phyloP scores from a whole-genome alignment of 768 basidiomycete genomes.

The Boletus fagicola region DNA sequence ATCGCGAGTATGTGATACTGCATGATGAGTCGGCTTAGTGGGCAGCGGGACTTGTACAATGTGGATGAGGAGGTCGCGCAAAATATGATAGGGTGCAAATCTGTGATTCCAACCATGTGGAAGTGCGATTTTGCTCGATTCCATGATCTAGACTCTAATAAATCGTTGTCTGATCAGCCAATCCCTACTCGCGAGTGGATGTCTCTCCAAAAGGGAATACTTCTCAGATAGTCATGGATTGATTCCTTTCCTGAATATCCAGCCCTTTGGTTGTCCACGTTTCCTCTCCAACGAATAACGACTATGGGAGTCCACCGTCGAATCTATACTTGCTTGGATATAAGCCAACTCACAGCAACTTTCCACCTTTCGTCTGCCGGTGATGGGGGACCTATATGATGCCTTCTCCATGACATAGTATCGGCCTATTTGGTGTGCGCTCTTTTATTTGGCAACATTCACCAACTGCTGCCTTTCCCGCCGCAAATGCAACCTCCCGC shows the following conservation, averaged over 20 bases:
- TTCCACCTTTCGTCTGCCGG: neutral
- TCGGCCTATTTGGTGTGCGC: neutral
- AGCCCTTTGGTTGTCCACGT: neutral
- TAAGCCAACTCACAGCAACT: neutral
- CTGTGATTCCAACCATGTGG: neutral
- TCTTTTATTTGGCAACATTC: neutral
- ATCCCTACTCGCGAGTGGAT: neutral
- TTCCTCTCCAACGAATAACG: neutral
- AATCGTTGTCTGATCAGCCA: slow-evolving; percentile 1
- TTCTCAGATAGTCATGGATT: neutral
- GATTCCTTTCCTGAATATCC: neutral
- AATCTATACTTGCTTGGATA: neutral
- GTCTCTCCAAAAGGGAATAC: neutral
- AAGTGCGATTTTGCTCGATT: neutral
- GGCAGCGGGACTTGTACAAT: neutral
- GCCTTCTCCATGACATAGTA: neutral
- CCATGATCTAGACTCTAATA: neutral
- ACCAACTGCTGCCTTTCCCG: neutral
- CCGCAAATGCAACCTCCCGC: neutral
- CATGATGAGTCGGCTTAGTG: slow-evolving; percentile 67
- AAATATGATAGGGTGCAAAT: neutral
- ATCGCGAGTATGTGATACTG: slow-evolving; percentile 80
- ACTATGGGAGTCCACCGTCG: too few relatives aligned
- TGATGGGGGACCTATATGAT: too few relatives aligned
- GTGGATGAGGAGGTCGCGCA: neutral